Conservation (phyloP, 164 flowering plant species). For the Dillenia suffruticosa region DNA sequence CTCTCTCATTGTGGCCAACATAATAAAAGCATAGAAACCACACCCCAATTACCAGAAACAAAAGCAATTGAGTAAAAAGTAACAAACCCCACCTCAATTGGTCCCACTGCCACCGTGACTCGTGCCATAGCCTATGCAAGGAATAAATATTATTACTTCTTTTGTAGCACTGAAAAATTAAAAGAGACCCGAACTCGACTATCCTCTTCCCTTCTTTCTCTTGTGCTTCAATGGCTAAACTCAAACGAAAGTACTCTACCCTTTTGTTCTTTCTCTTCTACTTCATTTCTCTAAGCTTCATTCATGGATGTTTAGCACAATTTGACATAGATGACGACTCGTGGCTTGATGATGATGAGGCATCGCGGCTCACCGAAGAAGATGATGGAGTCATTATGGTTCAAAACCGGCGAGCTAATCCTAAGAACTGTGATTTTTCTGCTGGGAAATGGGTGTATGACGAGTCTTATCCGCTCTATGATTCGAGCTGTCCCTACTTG, state of each 20-base stretch:
- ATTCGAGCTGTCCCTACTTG: constrained; percentile 65
- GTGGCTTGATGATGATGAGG: constrained; percentile 7
- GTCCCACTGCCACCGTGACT: constrained; percentile 15
- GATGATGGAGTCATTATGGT: constrained; percentile 42
- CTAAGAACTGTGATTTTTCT: constrained; percentile 43
- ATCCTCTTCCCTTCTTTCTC: neutral
- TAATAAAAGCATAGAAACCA: constrained; percentile 2
- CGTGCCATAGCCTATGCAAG: constrained; percentile 13
- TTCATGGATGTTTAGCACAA: constrained; percentile 15
- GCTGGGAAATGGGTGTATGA: constrained; percentile 77
- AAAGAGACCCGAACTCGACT: neutral
- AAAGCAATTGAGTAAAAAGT: constrained; percentile 1
- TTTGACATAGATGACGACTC: constrained; percentile 17
- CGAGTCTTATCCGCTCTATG: constrained; percentile 73
- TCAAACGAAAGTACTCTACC: constrained; percentile 5
- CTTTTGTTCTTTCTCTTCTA: constrained; percentile 12
- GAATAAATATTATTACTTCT: neutral
- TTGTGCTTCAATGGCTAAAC: constrained; percentile 14
- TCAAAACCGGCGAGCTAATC: constrained; percentile 20
- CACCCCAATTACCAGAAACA: constrained; percentile 9
- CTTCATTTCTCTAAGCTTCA: constrained; percentile 15
- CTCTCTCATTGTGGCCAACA: constrained; percentile 10
- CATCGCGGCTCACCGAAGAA: constrained; percentile 37
- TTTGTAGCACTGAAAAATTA: neutral
- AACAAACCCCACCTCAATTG: neutral